phyloP scores from a whole-genome alignment of 139 green algal species.

The Edaphochlamys debaryana region DNA sequence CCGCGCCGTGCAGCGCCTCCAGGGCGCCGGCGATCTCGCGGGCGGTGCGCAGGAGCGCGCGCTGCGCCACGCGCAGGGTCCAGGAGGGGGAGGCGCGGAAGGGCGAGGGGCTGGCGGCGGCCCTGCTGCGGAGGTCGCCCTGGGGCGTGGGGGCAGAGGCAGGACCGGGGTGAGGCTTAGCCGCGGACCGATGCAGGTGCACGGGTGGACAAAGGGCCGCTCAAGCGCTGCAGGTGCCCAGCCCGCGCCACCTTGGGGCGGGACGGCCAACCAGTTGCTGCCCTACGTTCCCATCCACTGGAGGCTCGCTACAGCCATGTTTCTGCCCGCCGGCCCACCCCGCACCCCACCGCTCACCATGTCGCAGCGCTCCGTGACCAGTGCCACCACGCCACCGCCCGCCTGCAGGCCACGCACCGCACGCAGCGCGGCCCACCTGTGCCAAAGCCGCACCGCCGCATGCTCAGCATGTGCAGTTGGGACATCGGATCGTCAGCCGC shows the following conservation, averaged over 20 bases:
- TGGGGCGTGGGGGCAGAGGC: background rate
- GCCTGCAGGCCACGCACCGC: too few relatives aligned
- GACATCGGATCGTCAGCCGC: too few relatives aligned
- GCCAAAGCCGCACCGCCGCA: too few relatives aligned
- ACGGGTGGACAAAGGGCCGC: too few relatives aligned
- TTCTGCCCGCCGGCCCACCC: background rate
- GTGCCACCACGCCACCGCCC: background rate
- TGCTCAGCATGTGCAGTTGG: too few relatives aligned
- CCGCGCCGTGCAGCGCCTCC: conserved; percentile 58
- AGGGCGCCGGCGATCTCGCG: conserved; percentile 38
- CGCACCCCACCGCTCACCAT: background rate
- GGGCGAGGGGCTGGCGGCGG: background rate
- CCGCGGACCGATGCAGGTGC: too few relatives aligned
- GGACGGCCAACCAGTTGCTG: too few relatives aligned
- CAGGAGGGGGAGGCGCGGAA: conserved; percentile 10
- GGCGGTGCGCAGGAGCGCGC: conserved; percentile 38
- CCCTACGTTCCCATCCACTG: background rate
- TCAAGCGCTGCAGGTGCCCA: too few relatives aligned
- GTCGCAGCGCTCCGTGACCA: conserved; percentile 2
- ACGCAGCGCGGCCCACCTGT: too few relatives aligned
- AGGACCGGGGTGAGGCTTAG: background rate
- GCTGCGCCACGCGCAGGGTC: conserved; percentile 21
- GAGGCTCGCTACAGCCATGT: background rate
- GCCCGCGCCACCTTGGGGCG: too few relatives aligned
- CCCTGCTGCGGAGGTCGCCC: background rate